Percentiles rank a stretch among this genome's conserved stretches.
phyloP scores from a whole-genome alignment of 805 yeast species.

The Candida nanaspora region DNA sequence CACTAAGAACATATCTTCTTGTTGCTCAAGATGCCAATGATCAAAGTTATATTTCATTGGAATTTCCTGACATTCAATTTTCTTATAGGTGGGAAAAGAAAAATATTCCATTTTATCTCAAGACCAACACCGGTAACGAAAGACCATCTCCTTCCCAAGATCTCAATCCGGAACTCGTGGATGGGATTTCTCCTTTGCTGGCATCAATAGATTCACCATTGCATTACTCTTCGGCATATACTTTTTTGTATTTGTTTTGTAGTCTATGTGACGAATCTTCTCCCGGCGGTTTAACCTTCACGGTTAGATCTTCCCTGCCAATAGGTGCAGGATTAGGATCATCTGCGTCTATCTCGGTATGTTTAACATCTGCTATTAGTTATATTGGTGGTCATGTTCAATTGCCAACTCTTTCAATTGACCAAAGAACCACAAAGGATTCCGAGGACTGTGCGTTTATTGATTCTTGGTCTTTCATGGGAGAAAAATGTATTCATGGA shows the following conservation, averaged over 20 bases:
- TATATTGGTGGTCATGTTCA: constrained; percentile 49
- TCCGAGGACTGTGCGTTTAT: constrained; percentile 49
- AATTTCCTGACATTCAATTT: constrained; percentile 79
- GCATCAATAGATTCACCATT: constrained; percentile 42
- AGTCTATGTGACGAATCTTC: constrained; percentile 42
- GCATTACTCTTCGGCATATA: constrained; percentile 72
- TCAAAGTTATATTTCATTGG: constrained; percentile 44
- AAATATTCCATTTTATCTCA: constrained; percentile 55
- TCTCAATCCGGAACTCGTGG: constrained; percentile 51
- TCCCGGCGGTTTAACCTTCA: constrained; percentile 47
- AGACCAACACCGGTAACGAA: constrained; percentile 15
- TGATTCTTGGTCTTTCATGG: constrained; percentile 84
- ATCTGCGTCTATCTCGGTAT: constrained; percentile 84
- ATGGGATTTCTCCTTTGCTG: constrained; percentile 38
- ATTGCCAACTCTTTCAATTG: constrained; percentile 26
- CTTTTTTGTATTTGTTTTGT: constrained; percentile 73
- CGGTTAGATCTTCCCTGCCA: constrained; percentile 78
- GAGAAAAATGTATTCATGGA: constrained; percentile 94
- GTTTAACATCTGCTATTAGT: constrained; percentile 69
- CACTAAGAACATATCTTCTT: constrained; percentile 73
- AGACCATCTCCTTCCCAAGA: constrained; percentile 39
- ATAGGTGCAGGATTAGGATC: constrained; percentile 97
- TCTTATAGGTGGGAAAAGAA: constrained; percentile 52
- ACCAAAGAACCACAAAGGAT: constrained; percentile 28
- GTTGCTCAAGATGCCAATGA: constrained; percentile 41